Evolutionary conservation across 1,139 yeast genomes (phyloP), one percentile per base, ranked within the genome.

Genomic region (Blastobotrys raffinosifermentans): DNA sequence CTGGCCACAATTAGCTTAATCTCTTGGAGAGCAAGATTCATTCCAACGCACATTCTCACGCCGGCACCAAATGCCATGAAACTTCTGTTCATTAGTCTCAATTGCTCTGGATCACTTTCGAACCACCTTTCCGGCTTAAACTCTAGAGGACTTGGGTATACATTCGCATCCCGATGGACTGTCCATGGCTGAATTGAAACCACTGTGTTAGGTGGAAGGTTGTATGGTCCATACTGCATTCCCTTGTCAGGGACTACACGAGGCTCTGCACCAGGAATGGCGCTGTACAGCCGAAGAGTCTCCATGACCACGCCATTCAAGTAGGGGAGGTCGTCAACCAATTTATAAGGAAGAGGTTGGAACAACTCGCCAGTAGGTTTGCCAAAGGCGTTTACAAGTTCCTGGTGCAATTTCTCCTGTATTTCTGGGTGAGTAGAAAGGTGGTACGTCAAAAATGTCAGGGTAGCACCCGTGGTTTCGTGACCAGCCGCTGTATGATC

Each of bases 191-290:
- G 84, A 53, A 74, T 72, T 0, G 83, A 75, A 4, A 80, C 73
- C 2, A 67, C 60, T 0, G 81, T 77, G 0, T 78, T 79, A 11
- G 48, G 59, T 0, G 87, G 85, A 13, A 79, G 51, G 0, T 40
- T 41, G 15, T 37, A 31, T 10, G 22, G 29, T 13, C 27, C 32
- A 1, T 9, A 55, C 31, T 26, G 21, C 43, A 51, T 34, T 1
- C 67, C 69, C 2, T 42, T 32, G 10, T 49, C 43, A 3, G 69
- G 69, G 3, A 72, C 75, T 4, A 71, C 55, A 29, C 89, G 58
- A 2, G 87, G 87, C 53, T 80, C 86, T 27, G 80, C 75, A 0
- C 87, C 87, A 0, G 89, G 89, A 45, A 80, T 80, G 0, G 86
- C 80, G 1, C 85, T 65, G 57, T 79, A 84, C 1, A 80, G 63